These are phyloP conservation scores for Quercus glauca DNA, from an alignment of 306 rosid genomes.

Conservation along the genomic window DNA sequence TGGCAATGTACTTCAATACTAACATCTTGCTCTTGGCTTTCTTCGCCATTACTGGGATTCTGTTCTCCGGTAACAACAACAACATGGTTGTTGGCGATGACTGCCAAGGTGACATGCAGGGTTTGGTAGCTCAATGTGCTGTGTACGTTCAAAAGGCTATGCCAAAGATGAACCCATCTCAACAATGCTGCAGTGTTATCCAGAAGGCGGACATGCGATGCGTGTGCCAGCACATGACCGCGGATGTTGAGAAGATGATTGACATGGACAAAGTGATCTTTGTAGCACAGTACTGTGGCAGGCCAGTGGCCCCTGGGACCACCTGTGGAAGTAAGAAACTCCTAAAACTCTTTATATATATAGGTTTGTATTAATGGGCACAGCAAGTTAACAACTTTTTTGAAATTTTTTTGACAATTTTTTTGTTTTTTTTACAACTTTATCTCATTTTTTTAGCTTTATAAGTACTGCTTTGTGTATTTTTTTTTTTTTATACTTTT, in stretches of 20 bases:
- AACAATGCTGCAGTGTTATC: constrained; percentile 17
- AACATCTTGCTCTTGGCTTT: constrained; percentile 6
- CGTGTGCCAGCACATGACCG: constrained; percentile 16
- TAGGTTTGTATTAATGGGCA: too few relatives aligned
- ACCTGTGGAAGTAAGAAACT: constrained; percentile 31
- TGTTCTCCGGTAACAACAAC: not conserved
- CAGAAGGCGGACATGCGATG: constrained; percentile 9
- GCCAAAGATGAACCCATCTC: not conserved
- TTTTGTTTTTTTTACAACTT: too few relatives aligned
- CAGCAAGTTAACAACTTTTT: too few relatives aligned
- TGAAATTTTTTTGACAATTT: too few relatives aligned
- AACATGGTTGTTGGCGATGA: constrained; percentile 9
- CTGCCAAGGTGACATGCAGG: constrained; percentile 23
- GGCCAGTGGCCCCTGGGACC: constrained; percentile 4
- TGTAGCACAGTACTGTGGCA: constrained; percentile 15
- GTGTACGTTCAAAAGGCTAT: constrained; percentile 5
- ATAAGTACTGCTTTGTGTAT: too few relatives aligned
- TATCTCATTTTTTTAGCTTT: too few relatives aligned
- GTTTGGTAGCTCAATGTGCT: constrained; percentile 11
- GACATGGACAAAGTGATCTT: constrained; percentile 23
- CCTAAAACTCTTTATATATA: not conserved
- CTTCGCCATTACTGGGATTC: not conserved
- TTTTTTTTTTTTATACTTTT: too few relatives aligned
- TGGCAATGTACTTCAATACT: constrained; percentile 1
- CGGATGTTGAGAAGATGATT: constrained; percentile 2